These are phyloP conservation scores for Talaromyces sp. DNA, from an alignment of 2,329 filamentous ascomycete genomes.

Conservation along the genomic window DNA sequence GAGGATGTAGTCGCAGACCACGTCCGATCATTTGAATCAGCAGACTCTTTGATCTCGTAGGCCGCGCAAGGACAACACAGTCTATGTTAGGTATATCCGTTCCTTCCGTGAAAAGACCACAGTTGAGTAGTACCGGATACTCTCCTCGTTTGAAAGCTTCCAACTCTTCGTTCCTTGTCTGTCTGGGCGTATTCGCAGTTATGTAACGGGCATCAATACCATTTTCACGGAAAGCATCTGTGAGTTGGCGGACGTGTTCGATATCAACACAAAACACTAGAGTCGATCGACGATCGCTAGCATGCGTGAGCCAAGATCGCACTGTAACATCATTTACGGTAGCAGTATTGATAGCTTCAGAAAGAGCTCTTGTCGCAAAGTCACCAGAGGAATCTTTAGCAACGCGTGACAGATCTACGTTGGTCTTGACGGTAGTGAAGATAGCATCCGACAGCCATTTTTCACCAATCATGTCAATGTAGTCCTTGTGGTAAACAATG, in stretches of 20 bases:
- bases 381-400: conserved; percentile 64
- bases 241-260: conserved; percentile 70
- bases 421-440: conserved; percentile 86
- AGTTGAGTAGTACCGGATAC: conserved; percentile 87
- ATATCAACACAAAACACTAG: conserved; percentile 93
- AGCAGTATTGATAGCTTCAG: conserved; percentile 73
- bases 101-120: conserved; percentile 93
- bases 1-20: conserved; percentile 75
- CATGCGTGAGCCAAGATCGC: conserved; percentile 77
- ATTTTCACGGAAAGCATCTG: conserved; percentile 66
- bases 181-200: conserved; percentile 70
- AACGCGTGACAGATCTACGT: conserved; percentile 71
- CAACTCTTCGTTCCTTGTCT: conserved; percentile 64
- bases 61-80: conserved; percentile 80
- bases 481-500: conserved; percentile 91
- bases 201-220: conserved; percentile 81
- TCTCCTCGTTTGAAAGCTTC: conserved; percentile 69
- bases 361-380: conserved; percentile 73
- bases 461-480: conserved; percentile 75
- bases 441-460: conserved; percentile 89
- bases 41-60: conserved; percentile 87
- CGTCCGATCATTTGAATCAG: conserved; percentile 97
- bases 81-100: conserved; percentile 98
- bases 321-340: conserved; percentile 79
- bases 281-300: conserved; percentile 69